Conservation (phyloP, 441 rosid species). For the Adansonia grandidieri region DNA sequence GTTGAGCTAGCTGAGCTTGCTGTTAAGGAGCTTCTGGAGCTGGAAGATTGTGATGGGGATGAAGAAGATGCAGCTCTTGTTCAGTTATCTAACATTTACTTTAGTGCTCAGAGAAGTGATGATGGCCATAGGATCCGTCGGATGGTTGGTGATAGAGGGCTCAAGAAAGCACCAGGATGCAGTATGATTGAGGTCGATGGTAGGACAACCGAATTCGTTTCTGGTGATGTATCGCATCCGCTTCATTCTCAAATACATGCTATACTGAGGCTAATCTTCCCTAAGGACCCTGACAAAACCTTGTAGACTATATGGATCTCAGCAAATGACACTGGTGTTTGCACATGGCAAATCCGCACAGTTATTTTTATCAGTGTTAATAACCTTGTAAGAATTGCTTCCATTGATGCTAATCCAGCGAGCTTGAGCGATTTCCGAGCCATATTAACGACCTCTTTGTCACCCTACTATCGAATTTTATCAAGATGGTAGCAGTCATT, state of each 20-base stretch:
- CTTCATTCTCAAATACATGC: constrained; percentile 42
- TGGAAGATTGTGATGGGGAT: constrained; percentile 43
- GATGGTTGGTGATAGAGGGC: constrained; percentile 47
- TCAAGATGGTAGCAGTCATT: not conserved
- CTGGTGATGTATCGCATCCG: constrained; percentile 51
- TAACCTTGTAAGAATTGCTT: not conserved
- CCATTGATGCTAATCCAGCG: not conserved
- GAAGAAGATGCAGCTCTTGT: constrained; percentile 67
- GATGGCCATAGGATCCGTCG: constrained; percentile 49
- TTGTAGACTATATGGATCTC: constrained; percentile 23
- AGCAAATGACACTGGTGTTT: not conserved
- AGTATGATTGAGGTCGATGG: constrained; percentile 60
- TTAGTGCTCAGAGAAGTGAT: constrained; percentile 35
- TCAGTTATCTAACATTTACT: constrained; percentile 56
- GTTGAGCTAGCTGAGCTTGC: constrained; percentile 62
- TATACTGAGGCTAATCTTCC: constrained; percentile 42
- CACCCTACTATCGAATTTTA: not conserved
- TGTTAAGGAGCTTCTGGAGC: constrained; percentile 47
- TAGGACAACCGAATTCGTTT: constrained; percentile 47
- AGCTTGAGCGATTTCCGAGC: not conserved
- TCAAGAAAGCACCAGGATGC: constrained; percentile 59
- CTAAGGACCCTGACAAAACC: constrained; percentile 36
- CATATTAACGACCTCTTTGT: not conserved
- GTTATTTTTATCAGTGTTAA: not conserved
- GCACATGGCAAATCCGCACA: not conserved